These are phyloP conservation scores for Colletotrichum lini DNA, from an alignment of 2,329 filamentous ascomycete species.

Conservation along the genomic window DNA sequence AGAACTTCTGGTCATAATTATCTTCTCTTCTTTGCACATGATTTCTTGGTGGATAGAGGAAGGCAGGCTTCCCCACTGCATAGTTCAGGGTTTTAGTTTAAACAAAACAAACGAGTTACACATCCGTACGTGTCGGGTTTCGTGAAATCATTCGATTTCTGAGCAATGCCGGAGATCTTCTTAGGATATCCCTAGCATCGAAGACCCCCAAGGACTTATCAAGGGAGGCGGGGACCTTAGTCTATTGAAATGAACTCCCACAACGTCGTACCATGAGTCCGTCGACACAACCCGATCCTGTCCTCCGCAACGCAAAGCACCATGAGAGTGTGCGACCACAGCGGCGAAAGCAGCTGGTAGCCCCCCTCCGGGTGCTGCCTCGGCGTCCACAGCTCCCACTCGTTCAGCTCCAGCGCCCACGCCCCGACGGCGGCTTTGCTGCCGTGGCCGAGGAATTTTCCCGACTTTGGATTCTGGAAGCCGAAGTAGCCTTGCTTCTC, in stretches of 20 bases:
- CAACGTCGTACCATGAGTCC: slow-evolving; percentile 7
- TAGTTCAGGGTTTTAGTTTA: too few relatives aligned
- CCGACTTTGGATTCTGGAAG: slow-evolving; percentile 53
- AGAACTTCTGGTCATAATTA: too few relatives aligned
- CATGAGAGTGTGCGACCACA: neutral
- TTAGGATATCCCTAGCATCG: too few relatives aligned
- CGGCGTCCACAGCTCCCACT: slow-evolving; percentile 20
- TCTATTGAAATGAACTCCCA: slow-evolving; percentile 16
- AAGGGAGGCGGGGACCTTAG: too few relatives aligned
- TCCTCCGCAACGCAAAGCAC: slow-evolving; percentile 7
- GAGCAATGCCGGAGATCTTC: too few relatives aligned
- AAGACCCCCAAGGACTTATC: too few relatives aligned
- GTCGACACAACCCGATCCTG: neutral
- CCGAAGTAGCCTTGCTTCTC: slow-evolving; percentile 56
- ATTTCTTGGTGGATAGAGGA: too few relatives aligned
- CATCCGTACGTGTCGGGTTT: too few relatives aligned
- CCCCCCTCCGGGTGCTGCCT: slow-evolving; percentile 10
- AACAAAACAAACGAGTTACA: too few relatives aligned
- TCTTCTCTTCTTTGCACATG: too few relatives aligned
- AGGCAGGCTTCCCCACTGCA: too few relatives aligned
- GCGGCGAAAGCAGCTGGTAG: slow-evolving; percentile 21
- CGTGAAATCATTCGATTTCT: too few relatives aligned
- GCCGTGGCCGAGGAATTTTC: slow-evolving; percentile 53
- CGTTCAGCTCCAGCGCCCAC: neutral
- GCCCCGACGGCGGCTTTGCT: slow-evolving; percentile 10